Conservation (phyloP, 805 yeast species). For the Candida silvatica region DNA sequence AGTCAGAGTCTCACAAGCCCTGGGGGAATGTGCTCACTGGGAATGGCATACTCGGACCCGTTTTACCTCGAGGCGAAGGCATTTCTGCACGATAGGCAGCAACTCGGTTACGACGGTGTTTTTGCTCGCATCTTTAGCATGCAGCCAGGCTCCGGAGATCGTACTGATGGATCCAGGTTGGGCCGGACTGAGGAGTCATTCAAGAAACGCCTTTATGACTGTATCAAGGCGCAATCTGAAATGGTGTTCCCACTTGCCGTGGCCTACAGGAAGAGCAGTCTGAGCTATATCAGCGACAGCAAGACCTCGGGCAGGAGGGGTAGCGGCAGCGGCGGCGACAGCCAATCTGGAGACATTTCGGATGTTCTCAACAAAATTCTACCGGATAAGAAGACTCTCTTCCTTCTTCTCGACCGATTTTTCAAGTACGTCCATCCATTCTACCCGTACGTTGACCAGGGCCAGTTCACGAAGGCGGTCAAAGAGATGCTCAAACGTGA, state of each 20-base stretch:
- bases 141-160: too few species aligned
- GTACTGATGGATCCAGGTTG: too few species aligned
- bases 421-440: constrained; percentile 38
- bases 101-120: too few species aligned
- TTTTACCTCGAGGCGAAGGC: not conserved
- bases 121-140: too few species aligned
- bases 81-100: too few species aligned
- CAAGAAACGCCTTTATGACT: not conserved
- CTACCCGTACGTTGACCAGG: constrained; percentile 37
- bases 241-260: not conserved
- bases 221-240: constrained; percentile 21
- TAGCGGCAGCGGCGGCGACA: too few species aligned
- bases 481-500: not conserved
- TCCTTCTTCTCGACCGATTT: constrained; percentile 38
- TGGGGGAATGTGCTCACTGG: constrained; percentile 2
- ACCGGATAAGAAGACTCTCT: constrained; percentile 35
- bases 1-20: constrained; percentile 1
- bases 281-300: not conserved
- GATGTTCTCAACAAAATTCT: too few species aligned
- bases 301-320: too few species aligned
- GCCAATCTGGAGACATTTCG: too few species aligned
- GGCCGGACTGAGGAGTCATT: not conserved
- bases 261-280: not conserved
- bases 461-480: constrained; percentile 13
- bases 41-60: not conserved